Conservation (phyloP, 225 moss, liverwort and hornwort genomes). For the Neckera pumila region DNA sequence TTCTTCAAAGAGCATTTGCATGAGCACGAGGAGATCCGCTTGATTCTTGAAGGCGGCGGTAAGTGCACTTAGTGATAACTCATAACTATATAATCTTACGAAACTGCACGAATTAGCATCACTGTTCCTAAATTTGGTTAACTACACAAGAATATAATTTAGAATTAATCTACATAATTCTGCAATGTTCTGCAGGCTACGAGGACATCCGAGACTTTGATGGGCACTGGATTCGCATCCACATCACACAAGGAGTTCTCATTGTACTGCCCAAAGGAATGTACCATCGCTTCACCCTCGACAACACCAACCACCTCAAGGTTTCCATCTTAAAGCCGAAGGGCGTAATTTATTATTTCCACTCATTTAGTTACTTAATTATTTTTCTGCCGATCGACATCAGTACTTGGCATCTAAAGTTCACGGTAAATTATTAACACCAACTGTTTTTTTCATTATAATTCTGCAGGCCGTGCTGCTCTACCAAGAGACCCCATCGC, state of each 20-base stretch:
- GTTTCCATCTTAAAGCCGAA: background rate
- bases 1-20: constrained; percentile 68
- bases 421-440: background rate
- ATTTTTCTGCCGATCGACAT: background rate
- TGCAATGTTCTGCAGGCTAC: constrained; percentile 26
- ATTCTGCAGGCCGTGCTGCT: constrained; percentile 30
- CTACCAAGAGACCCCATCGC: constrained; percentile 26
- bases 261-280: constrained; percentile 56
- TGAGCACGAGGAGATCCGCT: constrained; percentile 59
- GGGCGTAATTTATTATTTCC: too few species aligned
- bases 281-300: constrained; percentile 67
- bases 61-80: background rate
- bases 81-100: background rate
- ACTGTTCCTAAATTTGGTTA: background rate
- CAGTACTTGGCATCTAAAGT: background rate
- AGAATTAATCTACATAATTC: background rate
- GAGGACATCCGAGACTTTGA: constrained; percentile 57
- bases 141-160: background rate
- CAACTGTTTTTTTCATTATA: background rate
- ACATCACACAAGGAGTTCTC: constrained; percentile 43
- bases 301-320: constrained; percentile 44
- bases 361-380: too few species aligned
- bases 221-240: constrained; percentile 60
- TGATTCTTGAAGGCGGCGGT: constrained; percentile 53
- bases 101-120: too few species aligned